phyloP scores from a whole-genome alignment of 2,329 filamentous ascomycete species.

The Fusarium duplospermum region DNA sequence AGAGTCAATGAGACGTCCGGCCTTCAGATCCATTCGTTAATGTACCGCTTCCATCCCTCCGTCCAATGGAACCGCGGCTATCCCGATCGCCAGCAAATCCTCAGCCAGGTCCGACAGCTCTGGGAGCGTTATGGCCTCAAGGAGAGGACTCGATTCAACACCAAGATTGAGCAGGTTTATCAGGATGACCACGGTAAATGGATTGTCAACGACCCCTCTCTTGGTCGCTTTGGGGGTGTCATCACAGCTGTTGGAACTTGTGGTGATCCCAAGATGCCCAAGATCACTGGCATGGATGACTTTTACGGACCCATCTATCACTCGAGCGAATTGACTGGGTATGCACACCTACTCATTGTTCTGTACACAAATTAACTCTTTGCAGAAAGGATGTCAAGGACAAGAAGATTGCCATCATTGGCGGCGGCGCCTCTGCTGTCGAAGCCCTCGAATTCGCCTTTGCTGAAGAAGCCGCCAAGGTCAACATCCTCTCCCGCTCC shows the following conservation, averaged over 20 bases:
- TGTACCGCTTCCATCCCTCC: conserved; percentile 89
- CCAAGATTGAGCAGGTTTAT: conserved; percentile 75
- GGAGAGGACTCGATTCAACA: conserved; percentile 77
- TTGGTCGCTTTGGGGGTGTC: conserved; percentile 82
- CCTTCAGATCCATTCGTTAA: conserved; percentile 85
- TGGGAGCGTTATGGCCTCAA: conserved; percentile 83
- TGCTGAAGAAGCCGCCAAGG: conserved; percentile 72
- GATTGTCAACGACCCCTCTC: conserved; percentile 78
- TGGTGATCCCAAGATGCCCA: conserved; percentile 79
- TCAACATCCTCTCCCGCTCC: conserved; percentile 78
- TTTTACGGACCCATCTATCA: conserved; percentile 81
- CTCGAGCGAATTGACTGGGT: conserved; percentile 78
- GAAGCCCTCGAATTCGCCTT: conserved; percentile 86
- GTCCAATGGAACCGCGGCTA: conserved; percentile 82
- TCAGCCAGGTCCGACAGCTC: conserved; percentile 75
- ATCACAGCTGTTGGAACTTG: conserved; percentile 85
- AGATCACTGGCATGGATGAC: conserved; percentile 74
- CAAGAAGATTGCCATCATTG: conserved; percentile 81
- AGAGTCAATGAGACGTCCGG: conserved; percentile 85
- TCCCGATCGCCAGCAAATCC: conserved; percentile 79
- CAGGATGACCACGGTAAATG: conserved; percentile 76
- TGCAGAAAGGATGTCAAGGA: conserved; percentile 73
- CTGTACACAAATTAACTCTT: conserved; percentile 24
- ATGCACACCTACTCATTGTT: conserved; percentile 3
- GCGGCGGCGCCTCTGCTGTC: conserved; percentile 83